phyloP scores from a whole-genome alignment of 345 rosid genomes.

The Lumnitzera racemosa region DNA sequence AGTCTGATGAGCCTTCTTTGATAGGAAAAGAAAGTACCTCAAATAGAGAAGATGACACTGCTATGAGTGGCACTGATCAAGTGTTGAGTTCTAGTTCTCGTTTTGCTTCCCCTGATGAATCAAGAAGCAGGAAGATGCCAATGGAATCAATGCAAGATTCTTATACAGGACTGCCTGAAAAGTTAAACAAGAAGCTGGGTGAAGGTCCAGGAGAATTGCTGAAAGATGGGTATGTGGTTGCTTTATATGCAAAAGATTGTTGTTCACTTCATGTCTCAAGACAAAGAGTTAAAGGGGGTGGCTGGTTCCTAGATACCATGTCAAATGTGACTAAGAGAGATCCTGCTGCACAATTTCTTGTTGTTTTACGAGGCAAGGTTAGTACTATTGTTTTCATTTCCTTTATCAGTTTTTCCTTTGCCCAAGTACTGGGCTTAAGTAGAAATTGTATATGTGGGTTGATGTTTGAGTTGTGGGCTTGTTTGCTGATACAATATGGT shows the following conservation, averaged over 20 bases:
- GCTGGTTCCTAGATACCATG: constrained; percentile 91
- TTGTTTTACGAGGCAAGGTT: constrained; percentile 84
- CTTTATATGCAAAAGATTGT: constrained; percentile 70
- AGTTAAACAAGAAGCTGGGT: constrained; percentile 41
- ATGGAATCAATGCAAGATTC: constrained; percentile 56
- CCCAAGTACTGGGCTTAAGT: no score
- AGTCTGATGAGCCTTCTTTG: constrained; percentile 49
- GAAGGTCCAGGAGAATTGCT: constrained; percentile 53
- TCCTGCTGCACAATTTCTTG: constrained; percentile 97
- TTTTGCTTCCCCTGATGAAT: constrained; percentile 73
- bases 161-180: constrained; percentile 37
- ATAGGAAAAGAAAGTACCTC: constrained; percentile 68
- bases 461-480: no score
- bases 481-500: constrained; percentile 8
- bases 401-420: no score
- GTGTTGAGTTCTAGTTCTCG: constrained; percentile 71
- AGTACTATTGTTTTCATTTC: constrained; percentile 11
- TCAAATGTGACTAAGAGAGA: constrained; percentile 88
- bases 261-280: constrained; percentile 76
- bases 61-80: constrained; percentile 87
- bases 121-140: constrained; percentile 78
- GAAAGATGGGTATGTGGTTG: constrained; percentile 88
- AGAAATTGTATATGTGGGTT: no score
- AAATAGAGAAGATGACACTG: constrained; percentile 70
- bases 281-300: constrained; percentile 93